Conservation (phyloP, 345 rosid species). For the Microthlaspi erraticum region DNA sequence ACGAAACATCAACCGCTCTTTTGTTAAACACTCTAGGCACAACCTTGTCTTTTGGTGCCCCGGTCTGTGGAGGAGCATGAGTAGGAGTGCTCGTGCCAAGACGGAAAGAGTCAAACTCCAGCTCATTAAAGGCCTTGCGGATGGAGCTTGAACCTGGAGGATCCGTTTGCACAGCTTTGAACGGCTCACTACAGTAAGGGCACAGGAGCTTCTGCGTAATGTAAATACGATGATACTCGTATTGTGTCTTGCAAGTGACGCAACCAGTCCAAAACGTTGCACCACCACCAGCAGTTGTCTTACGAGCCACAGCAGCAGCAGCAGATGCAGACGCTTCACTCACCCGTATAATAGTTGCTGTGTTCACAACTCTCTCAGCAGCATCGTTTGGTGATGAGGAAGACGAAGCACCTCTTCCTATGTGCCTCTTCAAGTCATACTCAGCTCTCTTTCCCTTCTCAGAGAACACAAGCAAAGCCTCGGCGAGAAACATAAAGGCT, state of each 20-base stretch:
- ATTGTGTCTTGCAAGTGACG: constrained; percentile 65
- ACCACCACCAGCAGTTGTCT: constrained; percentile 46
- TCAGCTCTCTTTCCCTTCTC: constrained; percentile 58
- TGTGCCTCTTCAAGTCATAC: constrained; percentile 57
- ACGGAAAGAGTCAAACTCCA: too few relatives aligned
- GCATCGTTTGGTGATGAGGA: constrained; percentile 46
- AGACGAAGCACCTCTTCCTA: constrained; percentile 43
- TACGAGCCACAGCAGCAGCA: constrained; percentile 35
- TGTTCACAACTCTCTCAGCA: constrained; percentile 48
- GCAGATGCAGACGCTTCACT: too few relatives aligned
- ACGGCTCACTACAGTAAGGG: constrained; percentile 67
- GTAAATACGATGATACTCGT: constrained; percentile 67
- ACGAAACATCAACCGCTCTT: constrained; percentile 38
- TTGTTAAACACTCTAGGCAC: too few relatives aligned
- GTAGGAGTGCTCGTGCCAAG: too few relatives aligned
- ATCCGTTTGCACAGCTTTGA: constrained; percentile 67
- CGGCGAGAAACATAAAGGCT: constrained; percentile 64
- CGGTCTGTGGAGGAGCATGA: too few relatives aligned
- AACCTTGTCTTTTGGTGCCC: too few relatives aligned
- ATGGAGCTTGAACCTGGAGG: constrained; percentile 62
- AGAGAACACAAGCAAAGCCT: constrained; percentile 67
- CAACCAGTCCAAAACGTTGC: constrained; percentile 77
- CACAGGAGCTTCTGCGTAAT: constrained; percentile 70
- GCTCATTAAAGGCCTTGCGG: constrained; percentile 58
- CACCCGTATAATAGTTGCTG: too few relatives aligned